These are phyloP conservation scores for Amphibolis antarctica DNA, from an alignment of 106 monocot genomes.

Conservation along the genomic window DNA sequence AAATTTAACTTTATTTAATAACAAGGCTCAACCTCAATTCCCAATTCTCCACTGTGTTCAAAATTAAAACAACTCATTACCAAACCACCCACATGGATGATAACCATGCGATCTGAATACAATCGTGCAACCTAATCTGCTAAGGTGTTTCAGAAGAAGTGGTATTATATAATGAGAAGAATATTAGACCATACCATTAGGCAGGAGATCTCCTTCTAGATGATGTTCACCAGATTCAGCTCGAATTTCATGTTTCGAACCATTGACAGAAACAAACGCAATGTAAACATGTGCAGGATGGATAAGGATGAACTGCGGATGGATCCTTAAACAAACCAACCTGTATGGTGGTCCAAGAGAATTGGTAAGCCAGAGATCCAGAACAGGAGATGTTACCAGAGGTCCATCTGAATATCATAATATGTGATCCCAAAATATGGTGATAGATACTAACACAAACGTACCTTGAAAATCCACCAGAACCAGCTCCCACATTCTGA, in stretches of 20 bases:
- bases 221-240: slow-evolving; percentile 54
- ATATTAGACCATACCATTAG: slow-evolving; percentile 49
- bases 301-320: slow-evolving; percentile 73
- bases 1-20: too few species aligned
- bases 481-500: slow-evolving; percentile 77
- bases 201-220: slow-evolving; percentile 60
- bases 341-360: slow-evolving; percentile 33
- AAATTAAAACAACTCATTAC: too few species aligned
- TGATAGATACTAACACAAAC: neutral
- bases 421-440: neutral
- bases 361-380: too few species aligned
- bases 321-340: slow-evolving; percentile 81
- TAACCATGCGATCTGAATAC: too few species aligned
- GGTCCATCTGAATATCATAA: neutral
- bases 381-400: neutral
- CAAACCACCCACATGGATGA: too few species aligned
- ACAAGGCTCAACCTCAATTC: too few species aligned
- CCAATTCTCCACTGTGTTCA: too few species aligned
- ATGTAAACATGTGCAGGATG: slow-evolving; percentile 69
- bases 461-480: slow-evolving; percentile 97
- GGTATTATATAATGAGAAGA: too few species aligned
- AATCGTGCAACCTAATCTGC: too few species aligned
- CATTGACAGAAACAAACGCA: slow-evolving; percentile 58
- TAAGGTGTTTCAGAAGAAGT: too few species aligned
- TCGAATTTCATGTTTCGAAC: slow-evolving; percentile 44